Base-by-base conservation (phyloP, 2,329 filamentous ascomycete species). In the Colletotrichum karsti region DNA sequence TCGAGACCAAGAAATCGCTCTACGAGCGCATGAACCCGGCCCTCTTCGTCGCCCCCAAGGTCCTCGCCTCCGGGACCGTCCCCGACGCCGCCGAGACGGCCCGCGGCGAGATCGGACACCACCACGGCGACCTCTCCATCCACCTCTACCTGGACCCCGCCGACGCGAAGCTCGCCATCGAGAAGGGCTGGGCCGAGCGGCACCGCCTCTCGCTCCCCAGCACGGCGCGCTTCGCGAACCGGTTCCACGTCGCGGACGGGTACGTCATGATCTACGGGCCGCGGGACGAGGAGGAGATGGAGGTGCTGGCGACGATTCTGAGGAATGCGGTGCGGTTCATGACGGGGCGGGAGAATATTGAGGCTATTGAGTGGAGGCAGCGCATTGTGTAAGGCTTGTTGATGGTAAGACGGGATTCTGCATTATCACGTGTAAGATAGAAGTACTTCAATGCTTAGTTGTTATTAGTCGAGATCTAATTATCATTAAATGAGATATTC, bases 241-340 rank as follows among this genome's bases (percentile, higher is more conserved):
- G 59, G 15, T 54, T 30, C n/a, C 58, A 44, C 13, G 10, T 70
- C n/a, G 68, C 58, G 1, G 77, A 75, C 72, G 74, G 75, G 0
- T 83, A 81, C 59, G 73, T 83, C 30, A 54, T 84, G 48, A 44
- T 83, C 0, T 84, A 83, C 28, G 80, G 81, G 46, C 81, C 81
- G 42, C 70, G 81, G 26, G 73, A 80, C 20, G 75, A 75, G 18
- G 73, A 28, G 1, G 82, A 83, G 71, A 74, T 78, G 28, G 73
- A 69, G 26, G 71, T 77, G 1, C 18, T 70, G 13, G 59, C 58
- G 3, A 44, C 39, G 9, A 39, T 70, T 5, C 10, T 70, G 7
- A 18, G 30, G 24, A 60, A 42, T 7, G 55, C 20, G 5, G 37
- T 64, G 7, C 46, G 59, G 0, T 70, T 57, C 30, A 70, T 70